Percentiles rank a stretch among this genome's conserved stretches.
These are phyloP conservation scores for Leccinum boreale DNA, from an alignment of 768 basidiomycete genomes.

Conservation along the genomic window DNA sequence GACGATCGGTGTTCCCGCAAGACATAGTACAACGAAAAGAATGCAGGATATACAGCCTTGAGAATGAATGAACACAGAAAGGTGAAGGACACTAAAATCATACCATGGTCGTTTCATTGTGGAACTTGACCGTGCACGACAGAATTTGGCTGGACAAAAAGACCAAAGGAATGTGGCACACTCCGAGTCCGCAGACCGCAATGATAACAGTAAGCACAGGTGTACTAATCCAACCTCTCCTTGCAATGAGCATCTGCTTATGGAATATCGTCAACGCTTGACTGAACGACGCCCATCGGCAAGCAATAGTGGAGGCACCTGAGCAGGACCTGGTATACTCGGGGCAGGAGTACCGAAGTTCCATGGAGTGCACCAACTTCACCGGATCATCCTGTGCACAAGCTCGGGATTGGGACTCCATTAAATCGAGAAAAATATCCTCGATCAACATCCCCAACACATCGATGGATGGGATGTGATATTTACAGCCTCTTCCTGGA, in stretches of 20 bases:
- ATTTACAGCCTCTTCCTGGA: conserved; percentile 44
- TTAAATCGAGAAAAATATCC: conserved; percentile 75
- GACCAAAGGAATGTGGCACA: conserved; percentile 65
- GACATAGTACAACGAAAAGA: conserved; percentile 76
- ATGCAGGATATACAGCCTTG: conserved; percentile 76
- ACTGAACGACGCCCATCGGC: conserved; percentile 49
- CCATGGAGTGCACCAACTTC: conserved; percentile 15
- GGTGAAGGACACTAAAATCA: conserved; percentile 3
- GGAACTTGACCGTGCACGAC: conserved; percentile 46
- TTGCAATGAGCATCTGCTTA: conserved; percentile 62
- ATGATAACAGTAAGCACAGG: conserved; percentile 52
- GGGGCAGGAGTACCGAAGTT: background rate
- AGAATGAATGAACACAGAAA: background rate
- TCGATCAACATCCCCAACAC: conserved; percentile 74
- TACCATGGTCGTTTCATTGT: conserved; percentile 53
- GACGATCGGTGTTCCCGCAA: conserved; percentile 62
- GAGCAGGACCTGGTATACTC: background rate
- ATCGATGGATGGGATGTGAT: conserved; percentile 54
- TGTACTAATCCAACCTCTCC: conserved; percentile 68
- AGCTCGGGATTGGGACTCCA: conserved; percentile 39
- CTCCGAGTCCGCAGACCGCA: conserved; percentile 58
- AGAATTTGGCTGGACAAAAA: conserved; percentile 53
- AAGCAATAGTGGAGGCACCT: conserved; percentile 25
- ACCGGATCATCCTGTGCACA: conserved; percentile 26
- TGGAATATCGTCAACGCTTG: conserved; percentile 74